Percentiles rank a stretch among this genome's conserved stretches.
These are phyloP conservation scores for Gloeophyllum trabeum DNA, from an alignment of 768 basidiomycete genomes.

Conservation along the genomic window DNA sequence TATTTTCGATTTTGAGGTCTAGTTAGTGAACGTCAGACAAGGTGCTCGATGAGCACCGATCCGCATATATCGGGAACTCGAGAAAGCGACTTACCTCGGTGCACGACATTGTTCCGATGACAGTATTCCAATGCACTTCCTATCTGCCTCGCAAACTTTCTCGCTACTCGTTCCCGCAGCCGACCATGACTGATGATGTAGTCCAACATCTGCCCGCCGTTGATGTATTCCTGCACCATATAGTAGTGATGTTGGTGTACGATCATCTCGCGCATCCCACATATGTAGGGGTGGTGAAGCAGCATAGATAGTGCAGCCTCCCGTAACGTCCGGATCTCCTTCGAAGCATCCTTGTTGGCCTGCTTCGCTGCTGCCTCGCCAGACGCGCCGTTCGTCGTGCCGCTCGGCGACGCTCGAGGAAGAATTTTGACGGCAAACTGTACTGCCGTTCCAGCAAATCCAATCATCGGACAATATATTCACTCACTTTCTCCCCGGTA, in stretches of 20 bases:
- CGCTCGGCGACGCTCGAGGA: conserved; percentile 65
- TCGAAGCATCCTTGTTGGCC: conserved; percentile 81
- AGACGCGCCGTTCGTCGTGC: conserved; percentile 36
- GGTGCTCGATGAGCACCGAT: not conserved
- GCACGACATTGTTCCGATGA: conserved; percentile 95
- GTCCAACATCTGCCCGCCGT: conserved; percentile 99
- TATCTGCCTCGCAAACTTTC: conserved; percentile 97
- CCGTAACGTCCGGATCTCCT: conserved; percentile 91
- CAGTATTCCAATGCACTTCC: conserved; percentile 95
- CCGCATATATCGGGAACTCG: conserved; percentile 7
- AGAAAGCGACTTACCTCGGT: conserved; percentile 50
- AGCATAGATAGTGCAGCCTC: conserved; percentile 94
- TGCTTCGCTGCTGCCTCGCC: conserved; percentile 62
- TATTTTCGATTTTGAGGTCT: conserved; percentile 99
- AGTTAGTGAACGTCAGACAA: conserved; percentile 3
- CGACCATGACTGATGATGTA: conserved; percentile 98
- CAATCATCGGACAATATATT: conserved; percentile 7
- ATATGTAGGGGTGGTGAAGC: conserved; percentile 96
- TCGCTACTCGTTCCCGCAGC: conserved; percentile 86
- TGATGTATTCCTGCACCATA: conserved; percentile 99
- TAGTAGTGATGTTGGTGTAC: conserved; percentile 97
- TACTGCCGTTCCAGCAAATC: too few relatives aligned
- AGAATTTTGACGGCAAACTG: conserved; percentile 99
- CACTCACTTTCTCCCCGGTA: conserved; percentile 88
- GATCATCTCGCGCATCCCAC: conserved; percentile 99